Evolutionary conservation across 2,329 filamentous ascomycete species (phyloP), one percentile per base, ranked within the genome.

Genomic region (Aspergillus pseudonomiae): DNA sequence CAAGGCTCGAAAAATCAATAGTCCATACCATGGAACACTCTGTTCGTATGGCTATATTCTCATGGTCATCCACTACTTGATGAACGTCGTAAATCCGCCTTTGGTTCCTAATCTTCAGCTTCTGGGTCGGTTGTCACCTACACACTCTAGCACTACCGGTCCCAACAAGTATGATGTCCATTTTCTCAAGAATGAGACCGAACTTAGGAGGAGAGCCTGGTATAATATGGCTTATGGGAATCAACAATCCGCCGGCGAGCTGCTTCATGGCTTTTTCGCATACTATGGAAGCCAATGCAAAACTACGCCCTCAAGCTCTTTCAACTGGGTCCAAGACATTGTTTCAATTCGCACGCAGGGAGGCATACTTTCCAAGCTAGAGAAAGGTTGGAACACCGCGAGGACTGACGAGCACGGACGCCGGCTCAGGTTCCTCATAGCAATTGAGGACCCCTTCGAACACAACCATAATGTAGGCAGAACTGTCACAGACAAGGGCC

Each of bases 121-220:
- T 39, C 9, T 39, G n/a, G 6, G 34, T 55, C 32, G 4, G 14
- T 12, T 24, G 11, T 26, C 12, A 32, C n/a, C 32, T 39, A 21
- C n/a, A 39, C 32, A 52, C 9, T 32, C 21, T 11, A 26, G 24
- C 19, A 26, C 5, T 24, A 12, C 52, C 1, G 14, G 9, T 26
- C 36, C n/a, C 26, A 11, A 5, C 14, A 12, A 39, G n/a, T 26
- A 52, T 19, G 19, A 55, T 39, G 12, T 32, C 24, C 32, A 11
- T 26, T 39, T 96, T 77, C 94, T 91, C 89, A 84, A 89, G 24
- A 86, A 93, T 68, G 91, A 94, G 74, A 79, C 83, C 6, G 88
- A 89, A 66, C 94, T 96, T 57, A 77, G 83, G 46, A 78, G 81
- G 6, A 83, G 91, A 1, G 88, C 91, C 6, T 59, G 26, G n/a